phyloP scores from a whole-genome alignment of 257 asterid species.

The Ilex asprella region DNA sequence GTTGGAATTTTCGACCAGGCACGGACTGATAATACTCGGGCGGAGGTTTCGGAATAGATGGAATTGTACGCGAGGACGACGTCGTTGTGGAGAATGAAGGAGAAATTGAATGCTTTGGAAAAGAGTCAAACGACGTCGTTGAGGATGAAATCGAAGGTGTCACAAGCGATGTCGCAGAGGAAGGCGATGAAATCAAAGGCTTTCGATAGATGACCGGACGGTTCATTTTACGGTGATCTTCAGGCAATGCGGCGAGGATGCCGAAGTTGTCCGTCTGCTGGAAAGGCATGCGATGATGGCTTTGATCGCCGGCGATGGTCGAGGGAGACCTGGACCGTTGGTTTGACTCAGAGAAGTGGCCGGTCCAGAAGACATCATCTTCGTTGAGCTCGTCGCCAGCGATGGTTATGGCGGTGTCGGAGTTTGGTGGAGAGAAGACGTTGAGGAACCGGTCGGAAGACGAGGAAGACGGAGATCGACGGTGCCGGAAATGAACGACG shows the following conservation, averaged over 20 bases:
- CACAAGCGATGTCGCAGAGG: slow-evolving; percentile 7
- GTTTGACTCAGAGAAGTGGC: slow-evolving; percentile 18
- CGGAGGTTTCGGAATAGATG: slow-evolving; percentile 53
- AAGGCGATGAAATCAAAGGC: slow-evolving; percentile 31
- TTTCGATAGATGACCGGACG: slow-evolving; percentile 35
- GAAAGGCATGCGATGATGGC: slow-evolving; percentile 23
- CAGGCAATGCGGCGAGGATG: slow-evolving; percentile 65
- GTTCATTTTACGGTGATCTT: slow-evolving; percentile 25
- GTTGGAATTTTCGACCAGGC: slow-evolving; percentile 54
- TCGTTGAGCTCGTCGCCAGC: slow-evolving; percentile 64
- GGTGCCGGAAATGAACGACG: slow-evolving; percentile 37
- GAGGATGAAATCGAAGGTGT: background rate
- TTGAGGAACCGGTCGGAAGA: slow-evolving; percentile 59
- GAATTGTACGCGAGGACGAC: slow-evolving; percentile 40
- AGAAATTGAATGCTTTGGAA: slow-evolving; percentile 7
- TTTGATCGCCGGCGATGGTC: background rate
- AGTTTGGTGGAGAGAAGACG: slow-evolving; percentile 59
- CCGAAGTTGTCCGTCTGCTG: slow-evolving; percentile 46
- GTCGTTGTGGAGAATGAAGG: slow-evolving; percentile 16
- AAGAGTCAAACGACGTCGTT: background rate
- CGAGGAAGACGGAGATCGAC: slow-evolving; percentile 55
- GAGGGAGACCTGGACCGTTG: slow-evolving; percentile 26
- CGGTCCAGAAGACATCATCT: slow-evolving; percentile 65
- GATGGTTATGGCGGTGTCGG: slow-evolving; percentile 6
- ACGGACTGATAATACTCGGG: slow-evolving; percentile 43